These are phyloP conservation scores for Leccinum incarnatum DNA, from an alignment of 768 basidiomycete genomes.

Conservation along the genomic window DNA sequence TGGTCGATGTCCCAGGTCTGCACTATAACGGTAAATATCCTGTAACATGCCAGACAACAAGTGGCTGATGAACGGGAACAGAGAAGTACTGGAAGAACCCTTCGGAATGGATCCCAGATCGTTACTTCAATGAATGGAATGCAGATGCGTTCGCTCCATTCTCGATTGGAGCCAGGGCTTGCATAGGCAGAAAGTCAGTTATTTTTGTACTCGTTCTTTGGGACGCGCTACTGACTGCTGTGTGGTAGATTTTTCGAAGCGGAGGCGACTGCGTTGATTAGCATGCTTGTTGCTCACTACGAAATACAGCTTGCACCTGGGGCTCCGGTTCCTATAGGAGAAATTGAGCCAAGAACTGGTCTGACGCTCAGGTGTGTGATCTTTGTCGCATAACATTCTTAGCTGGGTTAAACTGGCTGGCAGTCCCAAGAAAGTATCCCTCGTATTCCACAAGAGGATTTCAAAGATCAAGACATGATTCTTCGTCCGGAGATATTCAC, in stretches of 20 bases:
- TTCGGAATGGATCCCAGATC: background rate
- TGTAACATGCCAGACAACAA: background rate
- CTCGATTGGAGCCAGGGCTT: background rate
- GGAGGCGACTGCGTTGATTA: too few species aligned
- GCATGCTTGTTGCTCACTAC: too few species aligned
- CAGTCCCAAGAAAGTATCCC: too few species aligned
- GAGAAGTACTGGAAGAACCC: background rate
- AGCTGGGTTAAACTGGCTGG: too few species aligned
- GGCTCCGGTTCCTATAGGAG: background rate
- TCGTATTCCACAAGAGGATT: too few species aligned
- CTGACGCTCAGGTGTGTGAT: background rate
- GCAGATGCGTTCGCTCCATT: background rate
- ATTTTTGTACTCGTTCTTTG: background rate
- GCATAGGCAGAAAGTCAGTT: constrained; percentile 1
- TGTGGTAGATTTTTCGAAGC: too few species aligned
- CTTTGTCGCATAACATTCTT: too few species aligned
- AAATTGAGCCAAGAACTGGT: background rate
- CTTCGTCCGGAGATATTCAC: too few species aligned
- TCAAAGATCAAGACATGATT: too few species aligned
- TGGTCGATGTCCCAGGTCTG: background rate
- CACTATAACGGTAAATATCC: background rate
- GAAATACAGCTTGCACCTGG: too few species aligned
- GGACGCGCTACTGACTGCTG: too few species aligned
- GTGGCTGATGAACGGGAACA: background rate
- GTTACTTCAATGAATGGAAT: background rate